A percentile compares a stretch with the other conserved stretches of the same genome.
These are phyloP conservation scores for Gaultheria prostrata DNA, from an alignment of 148 eudicot genomes.

Conservation along the genomic window DNA sequence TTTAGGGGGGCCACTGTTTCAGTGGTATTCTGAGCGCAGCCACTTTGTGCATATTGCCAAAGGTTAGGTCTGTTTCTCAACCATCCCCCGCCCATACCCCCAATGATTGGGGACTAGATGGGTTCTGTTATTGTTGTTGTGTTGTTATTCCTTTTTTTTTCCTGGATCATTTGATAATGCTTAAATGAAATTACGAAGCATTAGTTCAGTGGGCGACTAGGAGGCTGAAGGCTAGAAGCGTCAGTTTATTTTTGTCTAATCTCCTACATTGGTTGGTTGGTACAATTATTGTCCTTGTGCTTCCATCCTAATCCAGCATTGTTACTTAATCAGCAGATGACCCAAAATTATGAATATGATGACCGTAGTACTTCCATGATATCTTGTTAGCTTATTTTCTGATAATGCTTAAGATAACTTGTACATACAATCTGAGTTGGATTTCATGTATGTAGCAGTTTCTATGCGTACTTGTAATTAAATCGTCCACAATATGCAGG, in stretches of 20 bases:
- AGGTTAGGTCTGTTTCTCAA: no score
- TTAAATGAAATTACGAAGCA: background rate
- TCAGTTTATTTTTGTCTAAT: background rate
- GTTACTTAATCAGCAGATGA: background rate
- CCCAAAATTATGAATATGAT: background rate
- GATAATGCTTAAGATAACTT: background rate
- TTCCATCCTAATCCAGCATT: background rate
- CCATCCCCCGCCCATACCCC: no score
- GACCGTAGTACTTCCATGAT: background rate
- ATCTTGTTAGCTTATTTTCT: background rate
- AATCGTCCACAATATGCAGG: constrained; percentile 49
- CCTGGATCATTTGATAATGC: background rate
- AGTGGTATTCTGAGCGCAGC: no score
- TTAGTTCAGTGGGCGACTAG: background rate
- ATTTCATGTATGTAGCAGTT: background rate
- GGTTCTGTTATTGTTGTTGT: no score
- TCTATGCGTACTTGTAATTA: background rate
- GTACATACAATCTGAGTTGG: background rate
- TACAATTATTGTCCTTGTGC: background rate
- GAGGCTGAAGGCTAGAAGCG: background rate
- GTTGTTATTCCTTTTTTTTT: background rate
- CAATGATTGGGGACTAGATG: no score
- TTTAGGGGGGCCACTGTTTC: no score
- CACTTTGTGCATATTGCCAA: no score
- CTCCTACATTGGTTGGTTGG: background rate